Percentiles rank a stretch among this genome's conserved stretches.
Conservation (phyloP, 371 early-diverging fungal species). For the Mucor mucedo region DNA sequence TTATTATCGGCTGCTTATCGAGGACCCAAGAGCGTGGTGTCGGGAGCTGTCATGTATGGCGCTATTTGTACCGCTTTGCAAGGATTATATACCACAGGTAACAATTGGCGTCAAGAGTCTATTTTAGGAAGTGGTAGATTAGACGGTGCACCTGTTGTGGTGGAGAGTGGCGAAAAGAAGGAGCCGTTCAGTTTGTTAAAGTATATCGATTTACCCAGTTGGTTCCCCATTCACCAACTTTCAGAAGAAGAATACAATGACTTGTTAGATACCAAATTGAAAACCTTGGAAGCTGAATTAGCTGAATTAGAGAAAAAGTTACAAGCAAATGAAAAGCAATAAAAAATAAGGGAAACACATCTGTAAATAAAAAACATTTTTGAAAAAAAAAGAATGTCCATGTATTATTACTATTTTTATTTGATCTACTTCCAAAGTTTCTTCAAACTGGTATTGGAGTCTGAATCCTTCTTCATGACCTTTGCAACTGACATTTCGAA, state of each 20-base stretch:
- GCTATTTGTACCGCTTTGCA: constrained; percentile 40
- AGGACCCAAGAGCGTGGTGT: constrained; percentile 53
- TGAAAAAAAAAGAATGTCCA: background rate
- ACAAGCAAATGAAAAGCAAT: constrained; percentile 19
- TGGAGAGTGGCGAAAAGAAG: constrained; percentile 5
- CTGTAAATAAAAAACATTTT: background rate
- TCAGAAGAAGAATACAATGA: constrained; percentile 53
- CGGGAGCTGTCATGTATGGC: constrained; percentile 63
- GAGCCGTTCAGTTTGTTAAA: constrained; percentile 33
- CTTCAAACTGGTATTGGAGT: constrained; percentile 93
- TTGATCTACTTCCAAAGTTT: constrained; percentile 94
- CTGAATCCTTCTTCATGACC: constrained; percentile 99
- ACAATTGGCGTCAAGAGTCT: constrained; percentile 46
- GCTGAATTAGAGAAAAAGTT: constrained; percentile 34
- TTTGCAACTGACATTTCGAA: constrained; percentile 99
- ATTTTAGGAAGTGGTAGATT: constrained; percentile 17
- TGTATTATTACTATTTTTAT: constrained; percentile 11
- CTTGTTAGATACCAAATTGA: constrained; percentile 47
- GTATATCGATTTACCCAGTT: constrained; percentile 45
- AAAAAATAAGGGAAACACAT: background rate
- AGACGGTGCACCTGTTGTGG: background rate
- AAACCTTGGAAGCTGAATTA: constrained; percentile 48
- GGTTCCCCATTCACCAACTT: constrained; percentile 52
- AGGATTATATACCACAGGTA: constrained; percentile 32
- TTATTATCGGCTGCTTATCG: constrained; percentile 55